Base-by-base conservation (phyloP, 768 basidiomycete genomes). In the Tubosaeta sp. region DNA sequence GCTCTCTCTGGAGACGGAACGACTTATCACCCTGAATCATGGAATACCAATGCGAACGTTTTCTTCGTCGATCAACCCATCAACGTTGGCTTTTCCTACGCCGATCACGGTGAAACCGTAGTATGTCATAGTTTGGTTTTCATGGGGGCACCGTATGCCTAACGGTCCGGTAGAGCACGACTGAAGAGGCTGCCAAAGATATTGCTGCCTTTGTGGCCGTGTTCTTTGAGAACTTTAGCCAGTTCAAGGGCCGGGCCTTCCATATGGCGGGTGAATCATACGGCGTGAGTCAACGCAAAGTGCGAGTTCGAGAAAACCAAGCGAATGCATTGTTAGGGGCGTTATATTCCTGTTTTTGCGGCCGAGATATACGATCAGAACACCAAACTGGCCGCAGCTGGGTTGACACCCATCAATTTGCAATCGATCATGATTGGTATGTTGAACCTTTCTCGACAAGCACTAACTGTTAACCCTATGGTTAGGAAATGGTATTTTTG, bases 211-310 rank as follows among this genome's bases (percentile, higher is more conserved):
- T 89, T 56, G 73, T 88, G 0, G 71, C 78, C 3, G 80, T 89
- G 48, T 88, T 88, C 68, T 88, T 88, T 43, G 84, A 88, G 57
- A 76, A 82, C 51, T 90, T 90, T 62, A 74, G 67, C 49, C 72
- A 83, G 58, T 87, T 88, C 72, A 81, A 85, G 56, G 85, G 84
- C 2, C 71, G 86, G 16, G 55, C 60, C 19, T 82, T 85, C 65
- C 83, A 86, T 53, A 76, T 86, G 72, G 72, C 80, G 2, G 82
- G 75, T 13, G 76, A 82, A 65, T 80, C 78, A 4, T 81, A 81
- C 35, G 81, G 72, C 12, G 81, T 79, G 53, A 42, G 51, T 52
- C 19, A 13, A 4, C 29, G 6, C 12, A 13, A 6, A 25, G 18
- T 2, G 9, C 2, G 16, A 4, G 9, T 34, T 36, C 27, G 9